These are phyloP conservation scores for Mortierella sp. DNA, from an alignment of 371 early-diverging fungal genomes.

Conservation along the genomic window DNA sequence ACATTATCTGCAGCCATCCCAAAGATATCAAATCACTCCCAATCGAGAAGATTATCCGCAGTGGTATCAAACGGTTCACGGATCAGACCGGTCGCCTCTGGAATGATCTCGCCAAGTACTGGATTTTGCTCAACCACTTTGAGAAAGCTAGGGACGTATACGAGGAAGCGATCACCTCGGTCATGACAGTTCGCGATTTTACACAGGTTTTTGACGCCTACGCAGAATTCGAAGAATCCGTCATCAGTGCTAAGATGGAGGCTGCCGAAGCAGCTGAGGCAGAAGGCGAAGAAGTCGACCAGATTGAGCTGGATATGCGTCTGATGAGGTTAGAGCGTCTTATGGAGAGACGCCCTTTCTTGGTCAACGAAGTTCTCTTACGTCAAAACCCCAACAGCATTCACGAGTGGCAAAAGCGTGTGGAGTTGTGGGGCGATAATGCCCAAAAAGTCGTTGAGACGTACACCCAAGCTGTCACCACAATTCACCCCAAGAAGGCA, in stretches of 20 bases:
- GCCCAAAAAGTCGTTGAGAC: conserved; percentile 77
- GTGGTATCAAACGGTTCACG: conserved; percentile 87
- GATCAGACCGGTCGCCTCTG: conserved; percentile 92
- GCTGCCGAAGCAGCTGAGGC: conserved; percentile 71
- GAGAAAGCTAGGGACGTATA: conserved; percentile 92
- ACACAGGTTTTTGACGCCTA: conserved; percentile 96
- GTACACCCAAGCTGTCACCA: conserved; percentile 82
- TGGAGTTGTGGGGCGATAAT: conserved; percentile 75
- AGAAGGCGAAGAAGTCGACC: conserved; percentile 66
- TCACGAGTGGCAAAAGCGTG: conserved; percentile 92
- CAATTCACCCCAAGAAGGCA: conserved; percentile 87
- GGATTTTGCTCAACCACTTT: conserved; percentile 81
- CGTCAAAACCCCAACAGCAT: conserved; percentile 95
- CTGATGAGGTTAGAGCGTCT: conserved; percentile 89
- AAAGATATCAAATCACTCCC: conserved; percentile 71
- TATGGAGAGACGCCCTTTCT: conserved; percentile 93
- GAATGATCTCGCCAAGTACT: conserved; percentile 88
- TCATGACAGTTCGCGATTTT: conserved; percentile 94
- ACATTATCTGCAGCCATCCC: conserved; percentile 85
- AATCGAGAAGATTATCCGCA: conserved; percentile 88
- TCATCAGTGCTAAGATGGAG: conserved; percentile 85
- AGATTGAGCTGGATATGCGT: conserved; percentile 86
- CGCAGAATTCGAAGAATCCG: conserved; percentile 90
- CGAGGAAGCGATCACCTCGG: conserved; percentile 90
- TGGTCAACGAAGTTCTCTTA: conserved; percentile 94